These are phyloP conservation scores for Ganoderma resinaceum DNA, from an alignment of 1,284 basidiomycete species.

Conservation along the genomic window DNA sequence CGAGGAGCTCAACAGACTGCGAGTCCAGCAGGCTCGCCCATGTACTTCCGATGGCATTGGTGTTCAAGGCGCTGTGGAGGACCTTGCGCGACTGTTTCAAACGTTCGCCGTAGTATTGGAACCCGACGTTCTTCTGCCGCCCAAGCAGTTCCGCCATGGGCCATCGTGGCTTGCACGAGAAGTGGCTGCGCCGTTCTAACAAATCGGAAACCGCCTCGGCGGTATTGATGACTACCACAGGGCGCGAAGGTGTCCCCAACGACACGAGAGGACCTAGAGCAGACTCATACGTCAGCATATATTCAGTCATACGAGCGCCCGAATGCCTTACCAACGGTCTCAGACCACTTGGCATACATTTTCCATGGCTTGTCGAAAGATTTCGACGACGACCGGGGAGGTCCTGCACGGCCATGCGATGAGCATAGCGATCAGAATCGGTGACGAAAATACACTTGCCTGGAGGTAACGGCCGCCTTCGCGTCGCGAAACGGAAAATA, in stretches of 20 bases:
- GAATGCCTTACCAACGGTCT: not conserved
- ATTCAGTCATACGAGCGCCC: not conserved
- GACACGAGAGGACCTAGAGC: slow-evolving; percentile 5
- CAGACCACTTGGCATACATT: slow-evolving; percentile 10
- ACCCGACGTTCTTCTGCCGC: slow-evolving; percentile 24
- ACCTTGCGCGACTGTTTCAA: slow-evolving; percentile 15
- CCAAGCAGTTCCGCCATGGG: slow-evolving; percentile 27
- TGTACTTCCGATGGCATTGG: not conserved
- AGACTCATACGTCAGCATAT: not conserved
- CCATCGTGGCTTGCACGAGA: slow-evolving; percentile 18
- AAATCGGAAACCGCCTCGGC: slow-evolving; percentile 8
- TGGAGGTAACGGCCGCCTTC: not conserved
- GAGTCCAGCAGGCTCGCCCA: slow-evolving; percentile 9
- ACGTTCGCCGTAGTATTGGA: slow-evolving; percentile 23
- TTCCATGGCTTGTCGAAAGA: slow-evolving; percentile 10
- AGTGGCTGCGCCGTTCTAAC: slow-evolving; percentile 18
- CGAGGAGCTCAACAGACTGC: not conserved
- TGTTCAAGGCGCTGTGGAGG: slow-evolving; percentile 15
- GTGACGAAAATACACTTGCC: not conserved
- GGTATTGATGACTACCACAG: slow-evolving; percentile 16
- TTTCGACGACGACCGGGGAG: not conserved
- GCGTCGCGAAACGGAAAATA: not conserved
- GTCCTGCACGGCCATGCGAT: not conserved
- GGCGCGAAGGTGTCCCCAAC: not conserved
- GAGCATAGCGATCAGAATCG: not conserved